These are phyloP conservation scores for Pestalotiopsis sp. DNA, from an alignment of 2,329 filamentous ascomycete genomes.

Conservation along the genomic window DNA sequence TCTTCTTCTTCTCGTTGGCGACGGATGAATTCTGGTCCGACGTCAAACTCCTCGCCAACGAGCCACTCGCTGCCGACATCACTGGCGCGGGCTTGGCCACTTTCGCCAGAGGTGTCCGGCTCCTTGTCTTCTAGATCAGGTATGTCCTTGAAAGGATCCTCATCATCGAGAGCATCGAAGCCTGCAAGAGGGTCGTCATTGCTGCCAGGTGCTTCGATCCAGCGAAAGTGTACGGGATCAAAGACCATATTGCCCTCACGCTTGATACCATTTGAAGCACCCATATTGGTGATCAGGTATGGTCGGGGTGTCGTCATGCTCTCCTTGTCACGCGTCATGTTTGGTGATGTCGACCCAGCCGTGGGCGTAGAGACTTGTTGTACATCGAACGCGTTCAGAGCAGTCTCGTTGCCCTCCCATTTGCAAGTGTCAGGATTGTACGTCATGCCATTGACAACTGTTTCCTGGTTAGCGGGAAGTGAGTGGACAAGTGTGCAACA, in stretches of 20 bases:
- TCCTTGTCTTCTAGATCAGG: conserved; percentile 80
- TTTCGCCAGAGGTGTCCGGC: conserved; percentile 49
- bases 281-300: conserved; percentile 90
- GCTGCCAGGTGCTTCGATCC: conserved; percentile 71
- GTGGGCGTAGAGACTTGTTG: conserved; percentile 55
- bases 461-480: conserved; percentile 13
- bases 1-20: conserved; percentile 91
- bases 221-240: conserved; percentile 95
- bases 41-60: conserved; percentile 95
- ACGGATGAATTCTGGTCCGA: conserved; percentile 90
- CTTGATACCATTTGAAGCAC: conserved; percentile 81
- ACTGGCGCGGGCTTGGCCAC: conserved; percentile 54
- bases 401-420: conserved; percentile 97
- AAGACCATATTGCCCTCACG: conserved; percentile 99
- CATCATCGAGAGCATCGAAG: conserved; percentile 76
- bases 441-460: conserved; percentile 91
- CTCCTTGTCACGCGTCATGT: conserved; percentile 57
- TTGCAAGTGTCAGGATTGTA: conserved; percentile 86
- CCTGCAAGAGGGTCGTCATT: conserved; percentile 63
- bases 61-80: conserved; percentile 77
- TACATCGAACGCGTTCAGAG: conserved; percentile 75
- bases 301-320: conserved; percentile 64
- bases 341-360: conserved; percentile 44
- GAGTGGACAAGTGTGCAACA: conserved; percentile 11
- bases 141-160: conserved; percentile 93